Conservation (phyloP, 257 asterid genomes). For the Anisodus tanguticus region DNA sequence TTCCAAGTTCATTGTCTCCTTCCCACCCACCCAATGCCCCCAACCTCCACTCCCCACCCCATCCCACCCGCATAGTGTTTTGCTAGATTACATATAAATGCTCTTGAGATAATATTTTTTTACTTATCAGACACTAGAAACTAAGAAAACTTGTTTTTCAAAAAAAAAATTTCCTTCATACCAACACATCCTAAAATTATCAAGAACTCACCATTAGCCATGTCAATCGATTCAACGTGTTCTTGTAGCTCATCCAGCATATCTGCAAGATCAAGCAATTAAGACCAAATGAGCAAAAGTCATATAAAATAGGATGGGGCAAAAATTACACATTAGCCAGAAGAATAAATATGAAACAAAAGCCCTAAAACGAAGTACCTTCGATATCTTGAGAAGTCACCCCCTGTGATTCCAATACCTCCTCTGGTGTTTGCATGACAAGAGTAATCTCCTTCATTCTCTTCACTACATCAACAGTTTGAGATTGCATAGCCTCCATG, state of each 20-base stretch:
- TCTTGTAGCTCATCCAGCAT: slow-evolving; percentile 94
- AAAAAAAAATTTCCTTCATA: no score
- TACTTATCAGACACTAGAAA: no score
- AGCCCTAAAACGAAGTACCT: slow-evolving; percentile 42
- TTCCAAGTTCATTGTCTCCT: no score
- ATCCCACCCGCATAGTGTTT: no score
- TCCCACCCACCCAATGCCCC: no score
- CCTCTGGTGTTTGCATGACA: slow-evolving; percentile 85
- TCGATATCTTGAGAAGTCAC: slow-evolving; percentile 80
- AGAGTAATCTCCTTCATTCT: slow-evolving; percentile 89
- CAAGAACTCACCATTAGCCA: slow-evolving; percentile 83
- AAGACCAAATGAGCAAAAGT: background rate
- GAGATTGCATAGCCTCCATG: slow-evolving; percentile 95
- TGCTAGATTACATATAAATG: no score
- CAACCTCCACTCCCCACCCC: no score
- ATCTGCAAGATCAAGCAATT: slow-evolving; percentile 44
- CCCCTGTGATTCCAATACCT: slow-evolving; percentile 83
- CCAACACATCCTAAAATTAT: background rate
- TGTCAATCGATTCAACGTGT: slow-evolving; percentile 88
- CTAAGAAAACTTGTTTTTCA: no score
- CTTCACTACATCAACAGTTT: slow-evolving; percentile 74
- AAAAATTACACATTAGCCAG: background rate
- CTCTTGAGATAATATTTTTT: no score
- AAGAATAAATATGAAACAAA: background rate
- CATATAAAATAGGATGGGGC: background rate